phyloP scores from a whole-genome alignment of 192 early-diverging fungal genomes.

The Powellomyces hirtus region DNA sequence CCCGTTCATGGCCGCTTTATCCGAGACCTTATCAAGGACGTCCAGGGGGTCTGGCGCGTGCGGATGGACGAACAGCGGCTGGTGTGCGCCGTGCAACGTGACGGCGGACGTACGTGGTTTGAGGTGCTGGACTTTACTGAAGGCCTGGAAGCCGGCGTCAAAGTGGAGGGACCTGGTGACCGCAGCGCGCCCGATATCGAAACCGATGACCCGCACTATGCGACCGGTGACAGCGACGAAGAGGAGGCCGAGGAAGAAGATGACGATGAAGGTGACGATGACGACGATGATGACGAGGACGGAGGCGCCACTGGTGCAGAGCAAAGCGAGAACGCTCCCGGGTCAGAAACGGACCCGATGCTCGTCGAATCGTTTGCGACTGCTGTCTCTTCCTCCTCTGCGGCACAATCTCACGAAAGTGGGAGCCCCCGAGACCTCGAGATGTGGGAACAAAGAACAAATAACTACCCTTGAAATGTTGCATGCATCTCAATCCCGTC shows the following conservation, averaged over 20 bases:
- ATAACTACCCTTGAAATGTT: too few relatives aligned
- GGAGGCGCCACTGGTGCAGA: neutral
- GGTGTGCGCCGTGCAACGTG: conserved; percentile 66
- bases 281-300: conserved; percentile 1
- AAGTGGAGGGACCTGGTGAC: conserved; percentile 37
- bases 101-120: conserved; percentile 66
- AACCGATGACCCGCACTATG: conserved; percentile 15
- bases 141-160: conserved; percentile 48
- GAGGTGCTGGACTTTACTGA: conserved; percentile 83
- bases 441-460: too few relatives aligned
- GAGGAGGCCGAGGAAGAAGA: conserved; percentile 26
- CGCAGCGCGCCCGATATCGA: conserved; percentile 1
- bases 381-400: too few relatives aligned
- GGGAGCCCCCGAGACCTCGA: too few relatives aligned
- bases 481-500: too few relatives aligned
- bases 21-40: conserved; percentile 76
- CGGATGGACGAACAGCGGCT: conserved; percentile 79
- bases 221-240: conserved; percentile 25
- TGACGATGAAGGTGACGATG: neutral
- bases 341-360: too few relatives aligned
- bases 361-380: too few relatives aligned
- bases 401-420: too few relatives aligned
- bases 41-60: conserved; percentile 92
- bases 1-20: conserved; percentile 68
- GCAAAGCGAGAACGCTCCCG: neutral